Evolutionary conservation across 163 green algal genomes (phyloP).

Genomic region (Volvox carteri): DNA sequence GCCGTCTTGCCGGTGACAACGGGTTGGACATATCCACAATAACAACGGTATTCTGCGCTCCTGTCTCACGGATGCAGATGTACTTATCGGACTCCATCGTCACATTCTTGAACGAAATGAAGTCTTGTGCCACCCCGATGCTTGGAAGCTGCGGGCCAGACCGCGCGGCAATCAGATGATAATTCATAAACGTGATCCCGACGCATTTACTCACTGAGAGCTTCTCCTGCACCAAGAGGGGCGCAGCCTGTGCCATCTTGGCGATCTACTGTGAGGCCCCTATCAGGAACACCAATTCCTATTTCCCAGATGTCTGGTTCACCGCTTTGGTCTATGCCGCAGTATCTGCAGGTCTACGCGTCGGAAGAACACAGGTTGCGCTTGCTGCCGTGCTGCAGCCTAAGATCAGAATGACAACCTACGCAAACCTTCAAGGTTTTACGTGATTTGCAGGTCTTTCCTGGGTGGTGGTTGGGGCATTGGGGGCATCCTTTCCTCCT

Average conservation of each 20-base stretch:
- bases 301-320: too few relatives aligned
- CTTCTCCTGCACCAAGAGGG: conserved; percentile 60
- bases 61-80: conserved; percentile 95
- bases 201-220: conserved; percentile 50
- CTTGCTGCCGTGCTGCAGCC: too few relatives aligned
- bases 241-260: conserved; percentile 40
- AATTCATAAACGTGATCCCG: neutral
- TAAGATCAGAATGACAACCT: too few relatives aligned
- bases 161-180: neutral
- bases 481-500: too few relatives aligned
- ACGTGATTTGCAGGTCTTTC: neutral
- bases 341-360: too few relatives aligned
- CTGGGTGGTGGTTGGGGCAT: neutral
- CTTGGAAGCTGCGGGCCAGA: conserved; percentile 87
- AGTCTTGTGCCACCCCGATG: conserved; percentile 92
- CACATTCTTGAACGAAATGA: conserved; percentile 98
- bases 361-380: too few relatives aligned
- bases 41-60: conserved; percentile 80
- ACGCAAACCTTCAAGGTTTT: neutral
- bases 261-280: conserved; percentile 3
- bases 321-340: too few relatives aligned
- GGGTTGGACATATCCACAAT: conserved; percentile 97
- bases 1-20: conserved; percentile 86
- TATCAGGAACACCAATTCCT: neutral
- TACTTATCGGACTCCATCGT: conserved; percentile 98